Percentiles rank a stretch among this genome's conserved stretches.
Evolutionary conservation across 2,329 filamentous ascomycete genomes (phyloP).

Genomic region (Beauveria brongniartii): DNA sequence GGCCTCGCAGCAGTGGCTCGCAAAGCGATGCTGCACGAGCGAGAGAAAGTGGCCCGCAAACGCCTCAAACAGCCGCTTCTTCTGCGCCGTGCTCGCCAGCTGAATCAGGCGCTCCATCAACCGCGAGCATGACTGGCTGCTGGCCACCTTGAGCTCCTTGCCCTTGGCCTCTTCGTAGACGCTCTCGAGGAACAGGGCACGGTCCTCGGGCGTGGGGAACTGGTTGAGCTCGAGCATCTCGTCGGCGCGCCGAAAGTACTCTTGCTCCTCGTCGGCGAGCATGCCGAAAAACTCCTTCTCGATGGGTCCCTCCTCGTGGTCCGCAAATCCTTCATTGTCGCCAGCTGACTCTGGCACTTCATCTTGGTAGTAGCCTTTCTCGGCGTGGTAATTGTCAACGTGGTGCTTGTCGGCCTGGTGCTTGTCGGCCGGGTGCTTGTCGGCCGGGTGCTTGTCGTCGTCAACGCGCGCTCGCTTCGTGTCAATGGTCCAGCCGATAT

Average conservation of each 20-base stretch:
- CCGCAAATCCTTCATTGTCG: slow-evolving; percentile 5
- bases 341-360: slow-evolving; percentile 13
- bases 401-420: slow-evolving; percentile 3
- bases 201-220: slow-evolving; percentile 69
- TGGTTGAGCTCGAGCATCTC: slow-evolving; percentile 85
- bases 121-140: slow-evolving; percentile 89
- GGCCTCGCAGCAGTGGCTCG: slow-evolving; percentile 93
- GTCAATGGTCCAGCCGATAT: slow-evolving; percentile 13
- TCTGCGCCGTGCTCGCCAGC: slow-evolving; percentile 67
- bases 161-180: slow-evolving; percentile 80
- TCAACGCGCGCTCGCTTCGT: slow-evolving; percentile 20
- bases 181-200: slow-evolving; percentile 64
- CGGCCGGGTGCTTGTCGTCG: slow-evolving; percentile 12
- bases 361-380: not conserved
- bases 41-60: slow-evolving; percentile 83
- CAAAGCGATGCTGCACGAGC: slow-evolving; percentile 90
- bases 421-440: slow-evolving; percentile 9
- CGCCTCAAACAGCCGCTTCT: slow-evolving; percentile 78
- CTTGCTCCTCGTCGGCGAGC: slow-evolving; percentile 85
- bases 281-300: slow-evolving; percentile 85
- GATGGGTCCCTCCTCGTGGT: slow-evolving; percentile 21
- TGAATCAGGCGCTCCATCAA: slow-evolving; percentile 87
- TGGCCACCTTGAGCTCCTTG: slow-evolving; percentile 93
- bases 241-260: slow-evolving; percentile 88
- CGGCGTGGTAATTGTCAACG: slow-evolving; percentile 5